Base-by-base conservation (phyloP, 2,329 filamentous ascomycete genomes). In the Ramularia collo-cygni region DNA sequence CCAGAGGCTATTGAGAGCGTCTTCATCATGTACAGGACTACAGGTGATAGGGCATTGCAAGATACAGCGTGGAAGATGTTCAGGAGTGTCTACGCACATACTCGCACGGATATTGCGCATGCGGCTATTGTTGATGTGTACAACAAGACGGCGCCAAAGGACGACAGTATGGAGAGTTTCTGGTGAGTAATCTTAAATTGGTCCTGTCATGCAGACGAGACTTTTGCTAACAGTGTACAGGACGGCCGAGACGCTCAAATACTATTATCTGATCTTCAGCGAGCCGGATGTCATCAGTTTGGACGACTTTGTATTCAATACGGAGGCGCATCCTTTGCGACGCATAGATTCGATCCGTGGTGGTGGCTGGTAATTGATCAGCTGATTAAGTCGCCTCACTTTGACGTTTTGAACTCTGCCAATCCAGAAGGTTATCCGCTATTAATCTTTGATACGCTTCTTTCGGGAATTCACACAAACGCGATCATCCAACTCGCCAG, bases 1-100 rank as follows among this genome's bases (percentile, higher is more conserved):
- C 84, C 84, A 14, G 85, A 90, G 63, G 84, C 84, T 2, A 86
- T 90, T 38, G 85, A 90, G 65, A 83, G 79, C 10, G 76, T 92
- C 4, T 90, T 86, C 61, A 75, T 86, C 56, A 76, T 90, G 69
- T 86, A 82, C 59, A 76, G 83, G 42, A 69, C 85, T 43, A 87
- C 83, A 0, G 83, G 82, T 17, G 76, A 85, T 47, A 51, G 68
- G 1, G 65, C 69, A 35, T 83, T 79, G 72, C 76, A 76, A 55
- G 74, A 82, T 42, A 78, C 78, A 56, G 83, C 81, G 2, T 87
- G 83, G 83, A 67, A 68, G 40, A 87, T 88, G 83, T 87, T 86
- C 57, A 58, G 74, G 39, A 72, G 75, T 7, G 70, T 88, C 24
- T 68, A 77, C 42, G 69, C 69, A 51, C 66, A 76, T 51, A 84